Percentiles rank a stretch among this genome's conserved stretches.
Conservation (phyloP, 257 asterid genomes). For the Ilex asprella region DNA sequence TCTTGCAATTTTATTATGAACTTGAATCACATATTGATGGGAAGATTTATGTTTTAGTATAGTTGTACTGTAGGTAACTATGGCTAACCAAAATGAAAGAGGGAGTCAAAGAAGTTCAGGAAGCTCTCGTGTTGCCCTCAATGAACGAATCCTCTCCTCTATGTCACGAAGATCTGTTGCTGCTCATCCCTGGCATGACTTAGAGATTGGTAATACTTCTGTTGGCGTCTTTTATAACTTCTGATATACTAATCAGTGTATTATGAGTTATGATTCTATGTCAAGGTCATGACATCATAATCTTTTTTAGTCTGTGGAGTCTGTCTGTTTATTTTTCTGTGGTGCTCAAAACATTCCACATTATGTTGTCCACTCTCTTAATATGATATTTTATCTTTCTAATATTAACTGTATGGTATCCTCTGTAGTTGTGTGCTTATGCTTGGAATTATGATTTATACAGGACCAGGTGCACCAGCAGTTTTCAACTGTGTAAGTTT, state of each 20-base stretch:
- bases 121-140: slow-evolving; percentile 37
- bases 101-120: slow-evolving; percentile 22
- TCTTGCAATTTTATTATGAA: too few relatives aligned
- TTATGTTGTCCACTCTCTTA: background rate
- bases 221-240: background rate
- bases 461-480: slow-evolving; percentile 96
- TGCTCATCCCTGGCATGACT: slow-evolving; percentile 98
- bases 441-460: slow-evolving; percentile 7
- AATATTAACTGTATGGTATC: background rate
- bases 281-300: background rate
- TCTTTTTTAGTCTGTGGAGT: background rate
- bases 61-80: slow-evolving; percentile 20
- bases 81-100: slow-evolving; percentile 36
- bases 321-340: background rate
- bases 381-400: background rate
- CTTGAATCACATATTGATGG: too few relatives aligned
- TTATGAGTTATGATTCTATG: background rate
- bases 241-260: background rate
- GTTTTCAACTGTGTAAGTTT: slow-evolving; percentile 77
- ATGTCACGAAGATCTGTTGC: slow-evolving; percentile 67
- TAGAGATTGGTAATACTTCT: slow-evolving; percentile 63
- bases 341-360: background rate
- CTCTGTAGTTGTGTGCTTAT: background rate
- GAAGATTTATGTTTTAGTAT: background rate
- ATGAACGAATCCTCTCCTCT: slow-evolving; percentile 76